Evolutionary conservation across 805 yeast genomes (phyloP), one percentile per base, ranked within the genome.

Genomic region (Candida pseudofarinosa): DNA sequence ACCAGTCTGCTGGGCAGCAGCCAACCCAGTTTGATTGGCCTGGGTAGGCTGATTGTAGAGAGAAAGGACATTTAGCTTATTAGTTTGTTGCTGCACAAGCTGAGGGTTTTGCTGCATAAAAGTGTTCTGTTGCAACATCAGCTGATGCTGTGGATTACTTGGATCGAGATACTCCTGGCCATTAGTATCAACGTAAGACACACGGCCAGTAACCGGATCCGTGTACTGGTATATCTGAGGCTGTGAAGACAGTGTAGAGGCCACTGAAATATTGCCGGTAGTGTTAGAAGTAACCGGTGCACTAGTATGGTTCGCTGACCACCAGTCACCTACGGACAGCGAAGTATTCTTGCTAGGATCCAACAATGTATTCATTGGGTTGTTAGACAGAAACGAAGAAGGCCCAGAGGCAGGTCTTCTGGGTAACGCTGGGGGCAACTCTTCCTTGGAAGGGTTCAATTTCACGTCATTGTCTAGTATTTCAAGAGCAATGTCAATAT

Each of bases 151-250:
- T 33, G 74, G 78, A 41, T 67, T 65, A 45, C 53, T 65, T 7
- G 77, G 75, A 52, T 75, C 79, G 43, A 76, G 54, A 48, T 75
- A 76, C 53, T 83, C 85, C 52, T 83, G 88, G 2, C 83, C 83
- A 36, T 76, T 79, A 8, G 81, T 74, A 53, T 85, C 90, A 30
- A 84, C 77, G 52, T 84, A 85, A 28, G 77, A 73, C 3, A 83
- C 62, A 38, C 79, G 74, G 10, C 91, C 90, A 0, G 88, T 82
- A 5, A 74, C 66, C 2, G 89, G 88, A 52, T 85, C 90, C 16
- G 83, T 71, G 56, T 80, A 85, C 54, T 83, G 91, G 52, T 65
- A 84, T 61, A 71, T 80, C 59, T 69, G 84, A 40, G 60, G 76
- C 63, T 47, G 65, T 43, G 31, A 65, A 55, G 44, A 54, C 5